Base-by-base conservation (phyloP, 371 early-diverging fungal species). In the Umbelopsis sp. region DNA sequence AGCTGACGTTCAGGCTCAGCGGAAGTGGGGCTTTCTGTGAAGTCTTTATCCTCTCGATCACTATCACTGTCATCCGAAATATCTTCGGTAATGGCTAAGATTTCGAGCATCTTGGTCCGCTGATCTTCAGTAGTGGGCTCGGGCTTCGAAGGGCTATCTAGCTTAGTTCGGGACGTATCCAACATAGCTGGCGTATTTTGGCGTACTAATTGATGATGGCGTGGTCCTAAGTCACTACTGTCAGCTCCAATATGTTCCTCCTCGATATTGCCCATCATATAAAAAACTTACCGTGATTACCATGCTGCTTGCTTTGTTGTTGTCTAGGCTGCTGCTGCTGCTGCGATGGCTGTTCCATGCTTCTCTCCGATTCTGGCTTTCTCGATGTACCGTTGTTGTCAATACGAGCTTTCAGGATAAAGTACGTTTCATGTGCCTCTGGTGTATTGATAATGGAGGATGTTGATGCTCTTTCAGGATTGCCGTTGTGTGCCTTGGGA, bases 371-470 rank as follows among this genome's bases (percentile, higher is more conserved):
- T 20, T 22, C 18, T 46, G 25, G 29, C 18, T n/a, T 16, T n/a
- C 20, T 41, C 22, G 67, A n/a, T 52, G 38, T n/a, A 29, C 62
- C 24, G 24, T 50, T 64, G 32, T 51, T 64, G 32, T 52, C 57
- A 32, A 69, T 65, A 3, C 68, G 38, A 18, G 76, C 69, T 63
- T 74, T 72, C 32, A 83, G 66, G 35, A 84, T 69, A 24, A 84
- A 84, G 50, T 65, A 81, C 1, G 74, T 76, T 67, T 84, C 84
- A 50, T 75, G 74, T 29, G 73, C 70, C 57, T 75, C 75, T 38
- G 83, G 81, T 38, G 81, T 62, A 6, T 67, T 65, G 25, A 76
- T 80, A 22, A 75, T 74, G 14, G 77, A 76, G 11, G 84, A 79
- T 9, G 72, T 51, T 0, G 78, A 78, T 3, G 75, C 69, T 66